Base-by-base conservation (phyloP, 148 eudicot species). In the Diospyros lotus region DNA sequence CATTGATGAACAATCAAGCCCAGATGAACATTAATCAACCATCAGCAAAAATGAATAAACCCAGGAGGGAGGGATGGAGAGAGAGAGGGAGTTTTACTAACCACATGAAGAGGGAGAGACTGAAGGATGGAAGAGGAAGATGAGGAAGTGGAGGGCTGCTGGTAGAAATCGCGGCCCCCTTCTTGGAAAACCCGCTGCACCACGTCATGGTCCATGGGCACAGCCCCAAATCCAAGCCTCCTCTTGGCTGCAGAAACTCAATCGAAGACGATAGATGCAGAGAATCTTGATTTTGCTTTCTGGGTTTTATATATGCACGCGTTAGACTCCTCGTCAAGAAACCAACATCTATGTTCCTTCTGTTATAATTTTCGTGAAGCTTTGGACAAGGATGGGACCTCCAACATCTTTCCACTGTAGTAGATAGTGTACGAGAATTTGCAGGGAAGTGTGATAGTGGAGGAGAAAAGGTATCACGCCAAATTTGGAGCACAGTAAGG, bases 101-200 rank as follows among this genome's bases (percentile, higher is more conserved):
- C 99, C 89, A 89, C 98, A 78, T 93, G 99, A 62, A 96, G 93
- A 77, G 99, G 96, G 46, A 96, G 98, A 45, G 99, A 92, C 77
- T 96, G 99, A 66, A 96, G 97, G 70, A 96, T 96, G 4, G 99
- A 95, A 54, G 95, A 76, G 11, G 89, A 86, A 69, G 93, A 94
- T 1, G 96, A 83, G 41, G 97, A 91, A 58, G 97, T 87, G 41
- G 98, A 83, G 15, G 98, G 88, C 75, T 89, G 94, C 10, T 92
- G 96, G 68, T 85, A 88, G 68, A 79, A 91, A 74, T 96, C 96
- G 41, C 98, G 68, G 41, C 96, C 98, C 14, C 98, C 97, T 80
- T 86, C 99, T 76, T 96, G 87, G 51, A 96, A 85, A 9, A 91
- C 98, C 64, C 99, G 76, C 89, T 91, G 91, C 75, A 93, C 84